phyloP scores from a whole-genome alignment of 2,329 filamentous ascomycete genomes.

The Sarocladium kiliense region DNA sequence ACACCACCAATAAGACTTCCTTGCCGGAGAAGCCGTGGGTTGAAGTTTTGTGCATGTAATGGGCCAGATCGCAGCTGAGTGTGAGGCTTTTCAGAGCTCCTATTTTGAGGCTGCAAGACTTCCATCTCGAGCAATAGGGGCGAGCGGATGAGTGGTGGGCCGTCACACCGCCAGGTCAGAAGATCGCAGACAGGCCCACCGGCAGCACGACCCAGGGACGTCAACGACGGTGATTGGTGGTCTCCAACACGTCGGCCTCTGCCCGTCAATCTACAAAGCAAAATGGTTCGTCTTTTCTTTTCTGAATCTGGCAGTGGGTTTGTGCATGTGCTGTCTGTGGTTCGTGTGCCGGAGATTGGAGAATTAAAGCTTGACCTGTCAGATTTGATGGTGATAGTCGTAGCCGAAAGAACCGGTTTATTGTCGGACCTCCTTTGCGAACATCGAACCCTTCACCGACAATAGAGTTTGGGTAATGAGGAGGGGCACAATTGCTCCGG shows the following conservation, averaged over 20 bases:
- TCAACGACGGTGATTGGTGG: neutral
- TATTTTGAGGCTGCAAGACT: neutral
- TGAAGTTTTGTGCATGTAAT: neutral
- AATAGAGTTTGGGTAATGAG: neutral
- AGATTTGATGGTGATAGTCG: neutral
- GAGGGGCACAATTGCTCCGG: conserved; percentile 4
- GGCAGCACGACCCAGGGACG: neutral
- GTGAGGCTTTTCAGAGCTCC: neutral
- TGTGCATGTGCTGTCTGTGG: conserved; percentile 1
- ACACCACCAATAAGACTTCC: neutral
- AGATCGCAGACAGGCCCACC: conserved; percentile 4
- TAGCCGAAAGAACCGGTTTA: neutral
- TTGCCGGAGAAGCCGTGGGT: neutral
- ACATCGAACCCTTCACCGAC: neutral
- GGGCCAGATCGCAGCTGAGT: neutral
- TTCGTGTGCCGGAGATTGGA: conserved; percentile 4
- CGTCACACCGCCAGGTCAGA: conserved; percentile 7
- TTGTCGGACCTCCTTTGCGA: neutral
- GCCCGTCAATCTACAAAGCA: neutral
- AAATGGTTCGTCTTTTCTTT: neutral
- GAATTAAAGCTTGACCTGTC: neutral
- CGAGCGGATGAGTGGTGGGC: neutral
- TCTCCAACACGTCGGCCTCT: neutral
- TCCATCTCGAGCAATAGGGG: neutral
- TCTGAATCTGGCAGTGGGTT: neutral